Base-by-base conservation (phyloP, 257 asterid species). In the Solanum piurae region DNA sequence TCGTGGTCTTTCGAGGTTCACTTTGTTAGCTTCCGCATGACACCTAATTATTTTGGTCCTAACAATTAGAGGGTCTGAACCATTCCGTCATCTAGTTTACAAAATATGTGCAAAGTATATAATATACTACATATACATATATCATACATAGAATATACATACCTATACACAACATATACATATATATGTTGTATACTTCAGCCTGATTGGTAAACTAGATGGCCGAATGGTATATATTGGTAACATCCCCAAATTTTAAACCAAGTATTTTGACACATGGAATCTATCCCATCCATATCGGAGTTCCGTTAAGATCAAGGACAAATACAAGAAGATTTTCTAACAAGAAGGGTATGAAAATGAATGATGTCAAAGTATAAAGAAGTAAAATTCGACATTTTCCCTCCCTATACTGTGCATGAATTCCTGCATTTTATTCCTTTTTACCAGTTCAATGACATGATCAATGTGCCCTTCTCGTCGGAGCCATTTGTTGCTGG, bases 401-500 rank as follows among this genome's bases (percentile, higher is more conserved):
- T 49, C 46, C 72, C 46, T 58, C 73, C 18, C 34, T 27, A 23
- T n/a, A 87, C 38, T 13, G 16, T 74, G 82, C 34, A 52, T 31
- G 23, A 74, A 3, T 46, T 40, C 49, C 37, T 71, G 20, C 38
- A 10, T 74, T 64, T 14, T 34, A 20, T 25, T 18, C 46, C 76
- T 10, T 55, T 72, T 10, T 49, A 42, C 77, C 93, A 97, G 99
- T 97, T 94, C 93, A 95, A 97, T 40, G 99, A 97, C 87, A 97
- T 96, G 98, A 90, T 96, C 89, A 96, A 95, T 46, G 92, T 94
- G 46, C 97, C 99, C 5, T 95, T 96, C 86, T 93, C 98, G 16
- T 95, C 98, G 0, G 93, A 97, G 84, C 88, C 99, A 27, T 97
- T 97, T 23, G 93, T 97, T 25, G 98, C 94, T 20, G 99, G 98